Evolutionary conservation across 2,329 filamentous ascomycete genomes (phyloP).

Genomic region (Cephalotrichum gorgonifer): DNA sequence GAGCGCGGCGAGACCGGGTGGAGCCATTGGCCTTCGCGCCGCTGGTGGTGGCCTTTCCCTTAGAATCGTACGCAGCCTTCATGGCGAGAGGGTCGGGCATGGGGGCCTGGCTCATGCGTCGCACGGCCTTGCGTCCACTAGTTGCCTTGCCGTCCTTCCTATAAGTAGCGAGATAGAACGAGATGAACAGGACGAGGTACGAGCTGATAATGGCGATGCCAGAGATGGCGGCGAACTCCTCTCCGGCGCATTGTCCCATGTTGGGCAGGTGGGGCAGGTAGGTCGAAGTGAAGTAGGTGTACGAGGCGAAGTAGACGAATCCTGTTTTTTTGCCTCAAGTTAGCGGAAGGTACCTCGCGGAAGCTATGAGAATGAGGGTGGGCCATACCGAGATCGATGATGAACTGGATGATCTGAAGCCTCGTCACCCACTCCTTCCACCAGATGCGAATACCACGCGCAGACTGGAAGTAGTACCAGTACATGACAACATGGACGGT

Average conservation of each 20-base stretch:
- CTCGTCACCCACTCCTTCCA: conserved; percentile 99
- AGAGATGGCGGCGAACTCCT: conserved; percentile 91
- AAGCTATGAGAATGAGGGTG: conserved; percentile 5
- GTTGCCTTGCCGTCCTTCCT: conserved; percentile 71
- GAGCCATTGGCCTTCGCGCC: conserved; percentile 49
- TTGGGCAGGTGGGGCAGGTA: conserved; percentile 85
- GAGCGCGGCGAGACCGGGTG: conserved; percentile 60
- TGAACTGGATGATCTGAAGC: conserved; percentile 93
- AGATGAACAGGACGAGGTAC: conserved; percentile 97
- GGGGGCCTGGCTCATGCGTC: conserved; percentile 54
- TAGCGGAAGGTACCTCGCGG: neutral
- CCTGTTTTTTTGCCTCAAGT: conserved; percentile 42
- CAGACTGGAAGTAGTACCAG: conserved; percentile 99
- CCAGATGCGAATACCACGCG: conserved; percentile 90
- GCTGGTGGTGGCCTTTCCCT: conserved; percentile 43
- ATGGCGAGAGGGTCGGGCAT: conserved; percentile 76
- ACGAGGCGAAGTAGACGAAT: conserved; percentile 98
- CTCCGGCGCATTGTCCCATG: conserved; percentile 76
- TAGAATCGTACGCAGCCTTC: conserved; percentile 30
- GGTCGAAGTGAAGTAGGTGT: conserved; percentile 90
- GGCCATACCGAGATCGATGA: conserved; percentile 82
- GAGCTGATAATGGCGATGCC: conserved; percentile 88
- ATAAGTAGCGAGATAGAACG: conserved; percentile 97
- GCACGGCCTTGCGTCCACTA: conserved; percentile 69
- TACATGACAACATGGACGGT: conserved; percentile 98